These are phyloP conservation scores for Adansonia gregorii DNA, from an alignment of 441 rosid genomes.

Conservation along the genomic window DNA sequence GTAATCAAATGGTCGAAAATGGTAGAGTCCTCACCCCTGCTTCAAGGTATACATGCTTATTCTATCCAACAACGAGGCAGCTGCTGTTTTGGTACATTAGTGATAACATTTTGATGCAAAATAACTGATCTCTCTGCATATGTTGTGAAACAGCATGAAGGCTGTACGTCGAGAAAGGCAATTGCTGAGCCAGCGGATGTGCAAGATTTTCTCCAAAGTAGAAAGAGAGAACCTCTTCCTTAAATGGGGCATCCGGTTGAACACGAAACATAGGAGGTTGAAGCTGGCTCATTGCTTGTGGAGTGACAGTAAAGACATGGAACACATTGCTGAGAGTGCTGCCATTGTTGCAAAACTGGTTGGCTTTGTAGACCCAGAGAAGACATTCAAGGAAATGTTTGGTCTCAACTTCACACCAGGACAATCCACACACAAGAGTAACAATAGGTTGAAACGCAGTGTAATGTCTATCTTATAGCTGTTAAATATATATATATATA, in stretches of 20 bases:
- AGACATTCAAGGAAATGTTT: slow-evolving; percentile 71
- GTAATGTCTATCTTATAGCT: slow-evolving; percentile 45
- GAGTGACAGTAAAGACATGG: slow-evolving; percentile 61
- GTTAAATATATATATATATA: not conserved
- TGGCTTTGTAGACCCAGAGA: slow-evolving; percentile 62
- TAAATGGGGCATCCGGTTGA: slow-evolving; percentile 70
- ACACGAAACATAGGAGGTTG: slow-evolving; percentile 61
- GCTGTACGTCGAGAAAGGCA: slow-evolving; percentile 75
- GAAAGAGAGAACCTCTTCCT: slow-evolving; percentile 68
- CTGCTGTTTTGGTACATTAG: not conserved
- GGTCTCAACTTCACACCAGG: slow-evolving; percentile 71
- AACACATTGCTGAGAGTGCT: slow-evolving; percentile 75
- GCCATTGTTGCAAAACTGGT: slow-evolving; percentile 68
- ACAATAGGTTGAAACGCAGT: slow-evolving; percentile 52
- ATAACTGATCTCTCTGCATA: not conserved
- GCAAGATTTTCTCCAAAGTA: slow-evolving; percentile 56
- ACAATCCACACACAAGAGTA: slow-evolving; percentile 38
- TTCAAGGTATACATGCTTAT: slow-evolving; percentile 53
- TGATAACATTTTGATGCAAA: not conserved
- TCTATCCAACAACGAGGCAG: not conserved
- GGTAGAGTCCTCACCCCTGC: slow-evolving; percentile 41
- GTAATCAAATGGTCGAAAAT: slow-evolving; percentile 49
- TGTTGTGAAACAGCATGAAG: slow-evolving; percentile 49
- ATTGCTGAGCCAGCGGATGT: slow-evolving; percentile 65
- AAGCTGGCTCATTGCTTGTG: slow-evolving; percentile 66